Percentiles rank a stretch among this genome's conserved stretches.
Evolutionary conservation across 164 flowering plant species (phyloP).

Genomic region (Kalanchoe fedtschenkoi): DNA sequence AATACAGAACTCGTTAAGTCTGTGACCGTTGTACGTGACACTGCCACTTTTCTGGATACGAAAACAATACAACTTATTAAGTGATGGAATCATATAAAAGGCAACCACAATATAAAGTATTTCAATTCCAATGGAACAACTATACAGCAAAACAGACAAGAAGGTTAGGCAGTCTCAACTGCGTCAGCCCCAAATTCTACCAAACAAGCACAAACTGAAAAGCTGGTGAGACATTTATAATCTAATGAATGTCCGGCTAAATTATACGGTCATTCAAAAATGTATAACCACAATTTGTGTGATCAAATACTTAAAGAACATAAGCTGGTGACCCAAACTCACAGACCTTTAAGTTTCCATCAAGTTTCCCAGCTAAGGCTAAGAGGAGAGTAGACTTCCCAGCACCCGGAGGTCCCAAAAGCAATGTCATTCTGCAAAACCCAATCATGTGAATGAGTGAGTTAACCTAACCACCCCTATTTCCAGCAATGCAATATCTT

Average conservation of each 20-base stretch:
- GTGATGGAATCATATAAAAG: no score
- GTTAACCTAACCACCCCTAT: neutral
- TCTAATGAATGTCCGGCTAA: neutral
- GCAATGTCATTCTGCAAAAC: constrained; percentile 67
- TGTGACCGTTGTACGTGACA: constrained; percentile 62
- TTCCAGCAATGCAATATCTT: neutral
- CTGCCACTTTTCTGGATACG: constrained; percentile 50
- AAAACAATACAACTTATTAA: neutral
- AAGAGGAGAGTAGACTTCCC: constrained; percentile 75
- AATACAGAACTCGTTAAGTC: constrained; percentile 48
- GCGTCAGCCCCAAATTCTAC: neutral
- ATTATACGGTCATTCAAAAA: neutral
- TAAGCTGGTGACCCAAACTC: neutral
- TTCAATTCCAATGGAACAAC: no score
- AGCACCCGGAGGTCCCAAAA: constrained; percentile 85
- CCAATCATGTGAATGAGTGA: neutral
- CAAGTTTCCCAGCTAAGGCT: constrained; percentile 76
- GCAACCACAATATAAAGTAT: neutral
- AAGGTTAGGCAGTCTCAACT: no score
- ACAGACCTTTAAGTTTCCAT: constrained; percentile 43
- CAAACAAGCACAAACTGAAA: neutral
- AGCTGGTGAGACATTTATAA: neutral
- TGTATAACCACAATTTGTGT: no score
- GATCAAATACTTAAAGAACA: no score
- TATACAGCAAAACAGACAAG: neutral